Base-by-base conservation (phyloP, 306 rosid genomes). In the Glycine soja region DNA sequence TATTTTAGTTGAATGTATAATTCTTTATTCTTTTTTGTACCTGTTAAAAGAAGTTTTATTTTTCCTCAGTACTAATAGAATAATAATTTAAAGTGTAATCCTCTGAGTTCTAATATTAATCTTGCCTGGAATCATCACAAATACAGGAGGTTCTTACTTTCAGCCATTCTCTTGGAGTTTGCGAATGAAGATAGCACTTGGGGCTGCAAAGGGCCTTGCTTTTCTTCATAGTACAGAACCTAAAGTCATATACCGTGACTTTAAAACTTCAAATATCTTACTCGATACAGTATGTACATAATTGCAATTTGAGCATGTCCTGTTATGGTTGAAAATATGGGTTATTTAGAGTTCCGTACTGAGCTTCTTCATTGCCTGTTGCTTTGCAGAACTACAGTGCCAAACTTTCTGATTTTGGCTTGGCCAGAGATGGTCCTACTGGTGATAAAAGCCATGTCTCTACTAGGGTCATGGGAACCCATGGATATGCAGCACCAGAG, bases 361-460 rank as follows among this genome's bases (percentile, higher is more conserved):
- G 50, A 65, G 30, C 36, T 50, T 18, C 46, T 62, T 32, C 36
- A 6, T 16, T 67, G 62, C 69, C 13, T 62, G 72, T 5, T 77
- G 62, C 64, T 86, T 76, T 81, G 80, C 90, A 95, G 99, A 83
- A 90, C 70, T 95, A 88, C 70, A 89, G 86, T 34, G 97, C 97
- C 48, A 95, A 95, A 81, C 97, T 95, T 70, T 93, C 98, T 77
- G 99, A 95, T 81, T 95, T 93, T 74, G 99, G 99, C 83, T 87
- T 93, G 89, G 99, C 99, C 2, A 88, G 99, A 79, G 99, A 95
- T 80, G 99, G 99, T 16, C 99, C 99, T 66, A 86, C 86, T 2
- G 98, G 92, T n/a, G 98, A 90, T 83, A 93, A 86, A 85, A 95
- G 99, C 76, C 94, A 95, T 51, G 99, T 93, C 72, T 95, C 99